Conservation (phyloP, 2,329 filamentous ascomycete species). For the Cordyceps javanica region DNA sequence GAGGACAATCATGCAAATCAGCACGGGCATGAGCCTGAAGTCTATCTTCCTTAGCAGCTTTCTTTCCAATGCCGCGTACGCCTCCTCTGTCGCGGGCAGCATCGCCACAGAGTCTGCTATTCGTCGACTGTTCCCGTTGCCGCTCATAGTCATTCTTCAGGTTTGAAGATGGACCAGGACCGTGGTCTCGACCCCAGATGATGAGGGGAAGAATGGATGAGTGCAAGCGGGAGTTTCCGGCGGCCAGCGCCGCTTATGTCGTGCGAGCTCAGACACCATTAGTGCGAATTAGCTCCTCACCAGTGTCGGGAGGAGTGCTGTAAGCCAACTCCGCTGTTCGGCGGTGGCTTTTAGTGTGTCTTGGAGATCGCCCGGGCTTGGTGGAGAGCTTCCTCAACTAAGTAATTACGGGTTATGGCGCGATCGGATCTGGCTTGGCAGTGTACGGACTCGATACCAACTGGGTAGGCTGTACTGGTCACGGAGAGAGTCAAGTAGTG, state of each 20-base stretch:
- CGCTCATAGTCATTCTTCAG: neutral
- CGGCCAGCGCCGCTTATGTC: neutral
- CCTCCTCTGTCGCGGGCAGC: neutral
- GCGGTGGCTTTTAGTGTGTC: neutral
- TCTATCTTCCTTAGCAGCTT: conserved; percentile 46
- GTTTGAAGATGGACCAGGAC: neutral
- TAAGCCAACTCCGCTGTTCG: neutral
- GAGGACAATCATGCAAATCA: conserved; percentile 50
- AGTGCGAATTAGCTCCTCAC: neutral
- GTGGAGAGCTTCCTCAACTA: too few species aligned
- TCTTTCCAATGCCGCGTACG: conserved; percentile 19
- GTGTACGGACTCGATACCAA: too few species aligned
- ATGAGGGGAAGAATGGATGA: neutral
- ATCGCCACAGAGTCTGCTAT: neutral
- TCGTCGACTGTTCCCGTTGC: neutral
- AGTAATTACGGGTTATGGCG: neutral
- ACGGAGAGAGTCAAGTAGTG: too few species aligned
- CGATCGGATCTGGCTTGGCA: neutral
- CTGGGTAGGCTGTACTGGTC: too few species aligned
- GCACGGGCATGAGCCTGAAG: conserved; percentile 42
- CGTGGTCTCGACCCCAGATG: neutral
- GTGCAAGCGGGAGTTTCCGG: neutral
- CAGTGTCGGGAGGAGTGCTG: too few species aligned
- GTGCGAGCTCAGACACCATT: too few species aligned
- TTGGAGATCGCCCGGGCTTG: too few species aligned